phyloP scores from a whole-genome alignment of 768 basidiomycete genomes.

The Asterophora lycoperdoides region DNA sequence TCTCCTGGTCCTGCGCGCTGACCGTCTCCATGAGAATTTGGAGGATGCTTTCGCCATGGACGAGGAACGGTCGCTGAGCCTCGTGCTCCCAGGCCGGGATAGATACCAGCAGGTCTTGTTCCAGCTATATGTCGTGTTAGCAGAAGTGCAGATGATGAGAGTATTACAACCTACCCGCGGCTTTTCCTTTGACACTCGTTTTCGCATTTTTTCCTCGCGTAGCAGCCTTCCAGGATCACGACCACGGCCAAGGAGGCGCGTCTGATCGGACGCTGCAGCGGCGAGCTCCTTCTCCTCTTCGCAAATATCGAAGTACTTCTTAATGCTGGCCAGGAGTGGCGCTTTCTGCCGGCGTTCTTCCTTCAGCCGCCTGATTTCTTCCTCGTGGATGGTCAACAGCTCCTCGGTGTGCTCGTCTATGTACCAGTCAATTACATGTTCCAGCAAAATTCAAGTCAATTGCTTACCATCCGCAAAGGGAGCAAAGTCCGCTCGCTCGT shows the following conservation, averaged over 20 bases:
- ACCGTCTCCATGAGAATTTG: constrained; percentile 71
- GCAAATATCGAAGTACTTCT: constrained; percentile 89
- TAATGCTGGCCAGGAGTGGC: constrained; percentile 67
- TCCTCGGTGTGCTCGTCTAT: constrained; percentile 89
- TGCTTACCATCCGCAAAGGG: constrained; percentile 76
- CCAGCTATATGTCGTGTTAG: constrained; percentile 51
- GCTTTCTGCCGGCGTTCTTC: constrained; percentile 79
- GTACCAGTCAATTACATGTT: constrained; percentile 2
- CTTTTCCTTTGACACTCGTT: constrained; percentile 88
- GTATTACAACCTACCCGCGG: constrained; percentile 65
- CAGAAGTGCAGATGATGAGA: not conserved
- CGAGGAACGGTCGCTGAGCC: constrained; percentile 70
- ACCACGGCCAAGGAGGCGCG: constrained; percentile 75
- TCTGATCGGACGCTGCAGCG: constrained; percentile 75
- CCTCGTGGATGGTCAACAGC: constrained; percentile 76
- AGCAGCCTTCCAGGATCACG: constrained; percentile 83
- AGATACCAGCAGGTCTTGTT: constrained; percentile 74
- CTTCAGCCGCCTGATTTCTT: constrained; percentile 77
- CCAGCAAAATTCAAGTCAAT: not conserved
- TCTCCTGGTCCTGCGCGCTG: constrained; percentile 77
- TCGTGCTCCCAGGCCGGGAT: constrained; percentile 87
- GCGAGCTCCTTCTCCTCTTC: constrained; percentile 87
- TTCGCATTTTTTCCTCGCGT: constrained; percentile 96
- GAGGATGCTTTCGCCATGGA: constrained; percentile 79
- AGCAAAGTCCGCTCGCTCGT: constrained; percentile 76